Base-by-base conservation (phyloP, 1,139 yeast species). In the Candida glucosophila region DNA sequence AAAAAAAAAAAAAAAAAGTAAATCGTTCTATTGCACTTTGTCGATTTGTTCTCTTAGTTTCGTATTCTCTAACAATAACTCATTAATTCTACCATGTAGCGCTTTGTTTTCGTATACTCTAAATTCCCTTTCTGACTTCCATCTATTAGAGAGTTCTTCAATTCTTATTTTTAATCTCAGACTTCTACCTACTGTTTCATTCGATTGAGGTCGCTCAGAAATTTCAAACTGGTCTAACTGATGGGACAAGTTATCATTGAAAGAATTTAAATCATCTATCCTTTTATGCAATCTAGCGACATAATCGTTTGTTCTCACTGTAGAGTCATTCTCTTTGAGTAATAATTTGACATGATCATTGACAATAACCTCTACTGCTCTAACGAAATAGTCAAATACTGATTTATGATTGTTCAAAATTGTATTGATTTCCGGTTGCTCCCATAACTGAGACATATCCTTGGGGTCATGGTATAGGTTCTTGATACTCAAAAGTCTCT, bases 61-160 rank as follows among this genome's bases (percentile, higher is more conserved):
- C 6, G 52, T 45, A 37, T 74, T 74, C 37, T 78, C 86, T 18
- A 42, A 36, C 34, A 77, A 85, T 20, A 79, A 44, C 31, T 71
- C 75, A 18, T 47, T 46, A 8, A 77, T 57, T 23, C 79, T 51
- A 24, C 55, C 50, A 26, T 62, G 59, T 2, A 80, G 71, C 28
- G 77, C 75, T 24, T 64, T 62, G 32, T 65, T 51, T 41, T 78
- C 85, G 30, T 73, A 57, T 13, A 69, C 69, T 19, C 88, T 52
- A 12, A 80, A 70, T 44, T 79, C 92, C 35, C 86, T 55, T 39
- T 80, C 88, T 2, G 76, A 61, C 40, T 76, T 73, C 78, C 83
- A 76, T 37, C 78, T 59, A 32, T 61, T 69, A 22, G 73, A 69
- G 22, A 80, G 44, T 35, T 76, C 86, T 20, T 73, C 77, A 16